These are phyloP conservation scores for Cordyceps cicadae DNA, from an alignment of 2,329 filamentous ascomycete genomes.

Conservation along the genomic window DNA sequence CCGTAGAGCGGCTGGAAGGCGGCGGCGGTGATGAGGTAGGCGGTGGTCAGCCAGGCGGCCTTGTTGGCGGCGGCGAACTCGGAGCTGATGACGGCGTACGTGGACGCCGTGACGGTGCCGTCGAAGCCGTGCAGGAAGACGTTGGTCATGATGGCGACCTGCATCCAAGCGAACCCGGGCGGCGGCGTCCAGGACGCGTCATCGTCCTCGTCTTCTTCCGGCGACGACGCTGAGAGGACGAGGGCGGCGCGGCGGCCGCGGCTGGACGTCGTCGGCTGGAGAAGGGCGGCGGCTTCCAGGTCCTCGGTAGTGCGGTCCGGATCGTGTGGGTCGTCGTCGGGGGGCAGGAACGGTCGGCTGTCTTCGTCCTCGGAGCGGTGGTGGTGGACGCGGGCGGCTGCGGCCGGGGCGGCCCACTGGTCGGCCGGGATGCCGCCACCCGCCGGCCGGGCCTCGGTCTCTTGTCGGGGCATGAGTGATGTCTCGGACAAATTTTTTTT, in stretches of 20 bases:
- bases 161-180: constrained; percentile 47
- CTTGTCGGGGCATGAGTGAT: not conserved
- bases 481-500: not conserved
- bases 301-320: not conserved
- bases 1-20: constrained; percentile 67
- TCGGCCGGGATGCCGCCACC: not conserved
- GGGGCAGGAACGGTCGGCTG: not conserved
- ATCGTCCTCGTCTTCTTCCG: constrained; percentile 10
- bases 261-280: not conserved
- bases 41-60: constrained; percentile 67
- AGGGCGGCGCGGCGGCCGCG: not conserved
- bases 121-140: constrained; percentile 62
- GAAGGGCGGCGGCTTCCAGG: not conserved
- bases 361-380: not conserved
- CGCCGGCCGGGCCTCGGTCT: not conserved
- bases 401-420: not conserved
- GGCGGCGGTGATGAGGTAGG: constrained; percentile 63
- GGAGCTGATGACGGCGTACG: constrained; percentile 67
- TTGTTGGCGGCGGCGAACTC: constrained; percentile 64
- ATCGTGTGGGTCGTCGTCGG: no score
- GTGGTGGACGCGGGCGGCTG: not conserved
- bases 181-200: constrained; percentile 37
- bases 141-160: constrained; percentile 55
- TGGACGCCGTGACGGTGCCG: constrained; percentile 64
- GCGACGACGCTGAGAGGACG: not conserved